phyloP scores from a whole-genome alignment of 495 filamentous ascomycete genomes.

The Tuber microsphaerosporum region DNA sequence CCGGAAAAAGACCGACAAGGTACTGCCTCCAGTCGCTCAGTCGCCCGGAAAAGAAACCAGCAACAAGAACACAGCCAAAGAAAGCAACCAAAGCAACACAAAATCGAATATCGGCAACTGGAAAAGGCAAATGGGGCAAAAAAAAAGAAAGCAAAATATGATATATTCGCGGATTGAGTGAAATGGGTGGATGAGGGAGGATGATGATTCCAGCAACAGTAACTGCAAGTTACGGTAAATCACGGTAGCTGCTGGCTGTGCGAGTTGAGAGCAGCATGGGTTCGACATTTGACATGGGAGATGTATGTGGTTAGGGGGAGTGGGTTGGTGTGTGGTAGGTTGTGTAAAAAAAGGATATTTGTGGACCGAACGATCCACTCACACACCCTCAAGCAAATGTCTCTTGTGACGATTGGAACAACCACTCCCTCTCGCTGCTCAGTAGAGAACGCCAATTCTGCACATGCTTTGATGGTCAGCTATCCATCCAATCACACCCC shows the following conservation, averaged over 20 bases:
- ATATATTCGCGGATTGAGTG: background rate
- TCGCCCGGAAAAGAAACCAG: background rate
- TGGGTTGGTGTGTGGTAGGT: background rate
- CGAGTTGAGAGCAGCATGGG: background rate
- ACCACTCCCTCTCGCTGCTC: slow-evolving; percentile 23
- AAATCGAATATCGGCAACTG: background rate
- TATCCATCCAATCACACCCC: slow-evolving; percentile 33
- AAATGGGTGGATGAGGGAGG: background rate
- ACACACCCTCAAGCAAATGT: background rate
- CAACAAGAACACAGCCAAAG: background rate
- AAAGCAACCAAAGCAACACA: background rate
- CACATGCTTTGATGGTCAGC: slow-evolving; percentile 31
- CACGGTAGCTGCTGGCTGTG: slow-evolving; percentile 1
- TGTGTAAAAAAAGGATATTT: slow-evolving; percentile 3
- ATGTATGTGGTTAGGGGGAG: background rate
- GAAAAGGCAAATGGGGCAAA: background rate
- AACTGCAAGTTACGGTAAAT: background rate
- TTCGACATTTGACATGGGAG: background rate
- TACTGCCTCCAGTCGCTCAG: background rate
- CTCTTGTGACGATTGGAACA: background rate
- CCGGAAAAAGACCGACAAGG: background rate
- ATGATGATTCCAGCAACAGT: background rate
- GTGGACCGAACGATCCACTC: slow-evolving; percentile 38
- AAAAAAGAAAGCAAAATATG: background rate
- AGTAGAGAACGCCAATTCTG: slow-evolving; percentile 34